Evolutionary conservation across 257 asterid genomes (phyloP), one percentile per base, ranked within the genome.

Genomic region (Cinchona pubescens): DNA sequence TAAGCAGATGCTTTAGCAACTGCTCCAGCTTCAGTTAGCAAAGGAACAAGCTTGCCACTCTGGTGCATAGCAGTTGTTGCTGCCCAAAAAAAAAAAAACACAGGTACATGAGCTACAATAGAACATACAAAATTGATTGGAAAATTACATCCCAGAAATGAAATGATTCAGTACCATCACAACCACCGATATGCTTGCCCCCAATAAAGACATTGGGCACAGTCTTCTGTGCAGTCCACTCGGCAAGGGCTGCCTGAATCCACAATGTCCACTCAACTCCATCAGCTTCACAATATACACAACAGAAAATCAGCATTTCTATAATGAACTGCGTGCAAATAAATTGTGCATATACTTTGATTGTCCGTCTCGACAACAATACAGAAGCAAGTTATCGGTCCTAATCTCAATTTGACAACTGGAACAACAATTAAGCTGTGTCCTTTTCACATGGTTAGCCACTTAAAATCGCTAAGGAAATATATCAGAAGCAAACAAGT

Each of bases 161-260:
- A 46, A 16, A 58, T 58, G 4, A 43, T 9, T 48, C 1, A 53
- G 35, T 82, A 92, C 95, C 85, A 75, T 94, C 97, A 67, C 97
- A 94, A 37, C 98, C 97, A 74, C 98, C 98, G 71, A 94, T 89
- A 84, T 89, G 98, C 79, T 88, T 88, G 69, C 97, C 97, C 38
- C 91, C 90, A 5, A 94, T 87, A 75, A 94, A 94, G 76, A 94
- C 97, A 40, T 87, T 92, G 0, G 98, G 97, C 84, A 92, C 96
- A 15, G 97, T 89, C 74, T 89, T 84, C 83, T 92, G 98, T 69
- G 93, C 95, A 51, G 91, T 86, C 90, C 83, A 87, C 79, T 89
- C 81, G 34, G 78, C 82, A 78, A 92, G 84, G 73, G 97, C 97
- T 46, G 91, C 73, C 79, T 94, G 98, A 56, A 94, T 70, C 79